These are phyloP conservation scores for Globisporangium sylvaticum DNA, from an alignment of 352 stramenopile species.

Conservation along the genomic window DNA sequence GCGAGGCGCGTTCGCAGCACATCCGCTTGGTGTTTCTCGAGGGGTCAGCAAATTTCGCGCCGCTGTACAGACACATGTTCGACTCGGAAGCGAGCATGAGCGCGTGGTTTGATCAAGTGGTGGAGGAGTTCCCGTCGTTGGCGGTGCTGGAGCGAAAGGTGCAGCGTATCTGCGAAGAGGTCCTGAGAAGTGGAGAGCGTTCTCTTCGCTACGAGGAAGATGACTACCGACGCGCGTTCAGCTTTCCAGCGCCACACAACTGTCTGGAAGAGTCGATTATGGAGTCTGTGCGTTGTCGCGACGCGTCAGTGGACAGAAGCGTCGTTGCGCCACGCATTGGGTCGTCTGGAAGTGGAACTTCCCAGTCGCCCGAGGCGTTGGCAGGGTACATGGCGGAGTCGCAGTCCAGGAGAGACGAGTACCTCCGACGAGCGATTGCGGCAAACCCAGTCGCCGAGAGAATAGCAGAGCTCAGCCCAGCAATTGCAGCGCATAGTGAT, in stretches of 20 bases:
- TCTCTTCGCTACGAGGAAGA: slow-evolving; percentile 42
- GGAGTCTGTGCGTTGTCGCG: slow-evolving; percentile 29
- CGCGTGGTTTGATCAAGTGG: slow-evolving; percentile 53
- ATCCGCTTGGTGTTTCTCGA: slow-evolving; percentile 74
- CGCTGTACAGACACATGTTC: slow-evolving; percentile 64
- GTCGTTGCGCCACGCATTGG: slow-evolving; percentile 13
- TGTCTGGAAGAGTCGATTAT: slow-evolving; percentile 49
- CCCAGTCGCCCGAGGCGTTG: slow-evolving; percentile 17
- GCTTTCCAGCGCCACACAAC: slow-evolving; percentile 49
- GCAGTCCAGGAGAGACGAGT: slow-evolving; percentile 38
- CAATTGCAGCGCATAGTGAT: neutral
- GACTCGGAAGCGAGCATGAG: slow-evolving; percentile 39
- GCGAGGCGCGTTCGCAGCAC: slow-evolving; percentile 58
- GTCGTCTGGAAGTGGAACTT: neutral
- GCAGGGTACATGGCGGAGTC: slow-evolving; percentile 28
- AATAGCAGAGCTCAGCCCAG: neutral
- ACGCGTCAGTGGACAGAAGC: slow-evolving; percentile 26
- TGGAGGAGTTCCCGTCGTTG: slow-evolving; percentile 76
- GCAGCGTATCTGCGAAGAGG: slow-evolving; percentile 47
- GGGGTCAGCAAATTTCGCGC: slow-evolving; percentile 42
- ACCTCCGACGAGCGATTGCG: slow-evolving; percentile 31
- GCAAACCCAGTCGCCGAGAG: slow-evolving; percentile 21
- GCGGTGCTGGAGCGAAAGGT: slow-evolving; percentile 72
- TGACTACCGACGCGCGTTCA: slow-evolving; percentile 61
- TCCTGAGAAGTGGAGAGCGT: slow-evolving; percentile 18